phyloP scores from a whole-genome alignment of 345 rosid genomes.

The Abelmoschus esculentus region DNA sequence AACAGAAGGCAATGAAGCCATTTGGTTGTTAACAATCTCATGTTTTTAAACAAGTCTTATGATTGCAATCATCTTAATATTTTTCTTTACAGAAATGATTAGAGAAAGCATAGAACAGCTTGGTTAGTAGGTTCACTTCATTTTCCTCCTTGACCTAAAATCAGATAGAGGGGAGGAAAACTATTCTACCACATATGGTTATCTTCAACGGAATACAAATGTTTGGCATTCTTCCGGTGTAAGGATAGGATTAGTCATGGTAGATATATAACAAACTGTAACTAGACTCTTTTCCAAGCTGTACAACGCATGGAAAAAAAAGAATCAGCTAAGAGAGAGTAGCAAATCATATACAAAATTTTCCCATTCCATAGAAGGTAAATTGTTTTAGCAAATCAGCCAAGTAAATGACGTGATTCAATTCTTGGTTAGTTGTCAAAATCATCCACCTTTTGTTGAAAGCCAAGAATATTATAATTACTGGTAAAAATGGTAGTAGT shows the following conservation, averaged over 20 bases:
- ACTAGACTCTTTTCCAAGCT: not conserved
- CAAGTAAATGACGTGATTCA: too few relatives aligned
- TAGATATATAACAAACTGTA: not conserved
- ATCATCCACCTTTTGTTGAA: too few relatives aligned
- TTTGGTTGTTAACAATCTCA: not conserved
- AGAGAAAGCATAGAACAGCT: not conserved
- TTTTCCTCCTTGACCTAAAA: not conserved
- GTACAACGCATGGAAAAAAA: not conserved
- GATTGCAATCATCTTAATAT: not conserved
- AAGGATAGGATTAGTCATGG: not conserved
- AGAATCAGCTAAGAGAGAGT: not conserved
- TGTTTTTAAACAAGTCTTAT: not conserved
- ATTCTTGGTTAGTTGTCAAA: too few relatives aligned
- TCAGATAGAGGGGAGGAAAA: not conserved
- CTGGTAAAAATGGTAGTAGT: too few relatives aligned
- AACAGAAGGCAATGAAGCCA: conserved; percentile 4
- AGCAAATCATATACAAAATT: conserved; percentile 10
- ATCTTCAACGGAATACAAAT: not conserved
- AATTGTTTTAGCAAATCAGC: too few relatives aligned
- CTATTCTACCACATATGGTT: not conserved
- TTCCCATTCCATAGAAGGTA: conserved; percentile 42
- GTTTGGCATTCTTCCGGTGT: not conserved
- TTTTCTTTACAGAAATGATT: not conserved
- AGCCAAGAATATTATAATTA: too few relatives aligned
- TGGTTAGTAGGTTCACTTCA: not conserved